Base-by-base conservation (phyloP, 2,329 filamentous ascomycete genomes). In the Cladosporium sp. region DNA sequence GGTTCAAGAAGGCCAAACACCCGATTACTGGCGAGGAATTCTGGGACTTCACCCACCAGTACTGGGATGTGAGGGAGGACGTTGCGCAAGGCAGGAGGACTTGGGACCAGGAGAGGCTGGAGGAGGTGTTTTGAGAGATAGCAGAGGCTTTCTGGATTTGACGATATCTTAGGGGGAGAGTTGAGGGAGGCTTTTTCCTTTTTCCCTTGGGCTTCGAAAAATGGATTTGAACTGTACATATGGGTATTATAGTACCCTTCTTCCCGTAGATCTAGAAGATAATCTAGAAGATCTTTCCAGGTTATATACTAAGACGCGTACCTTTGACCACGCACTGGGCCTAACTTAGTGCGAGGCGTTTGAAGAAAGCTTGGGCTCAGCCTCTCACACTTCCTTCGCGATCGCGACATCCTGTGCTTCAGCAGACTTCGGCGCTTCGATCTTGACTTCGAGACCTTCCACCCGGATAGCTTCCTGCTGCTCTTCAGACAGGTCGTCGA, bases 31-130 rank as follows among this genome's bases (percentile, higher is more conserved):
- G 93, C 0, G 89, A 95, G 71, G 79, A 85, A 59, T 95, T 86
- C 71, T 98, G 93, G 93, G 78, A 84, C 60, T 95, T 92, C 64
- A 95, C 84, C 63, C 87, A 86, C 37, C 81, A 87, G 68, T 98
- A 98, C 70, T 98, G 93, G 93, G 77, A 82, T 62, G 75, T 83
- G 63, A 78, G 89, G 56, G 78, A 86, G 46, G 77, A 75, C 68
- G 85, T 84, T 38, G 84, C 83, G 16, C 71, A 77, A 52, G 82
- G 86, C 48, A 76, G 75, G 63, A 76, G 75, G 50, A 62, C 69
- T 66, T 88, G 91, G 90, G 80, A 81, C 57, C 79, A 63, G 11
- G 58, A 66, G 56, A 51, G 82, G 19, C 64, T 90, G 67, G 89
- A 95, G 72, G 84, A 87, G 61, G 85, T 95, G 54, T 95, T 52